These are phyloP conservation scores for Arxiozyma heterogenica DNA, from an alignment of 1,139 yeast species.

Conservation along the genomic window DNA sequence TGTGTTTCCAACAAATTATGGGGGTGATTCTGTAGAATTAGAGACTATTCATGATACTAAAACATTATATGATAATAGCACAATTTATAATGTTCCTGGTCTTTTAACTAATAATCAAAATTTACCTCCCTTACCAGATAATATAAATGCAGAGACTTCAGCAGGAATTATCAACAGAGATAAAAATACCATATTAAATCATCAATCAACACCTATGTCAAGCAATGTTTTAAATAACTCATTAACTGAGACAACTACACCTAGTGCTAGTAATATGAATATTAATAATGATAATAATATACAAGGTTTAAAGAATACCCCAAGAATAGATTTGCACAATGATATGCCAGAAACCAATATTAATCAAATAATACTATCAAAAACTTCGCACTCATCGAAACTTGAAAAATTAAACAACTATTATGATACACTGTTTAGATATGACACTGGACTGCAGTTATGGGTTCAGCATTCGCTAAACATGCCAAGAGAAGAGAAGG, in stretches of 20 bases:
- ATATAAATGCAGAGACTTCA: conserved; percentile 4
- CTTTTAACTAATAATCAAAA: conserved; percentile 20
- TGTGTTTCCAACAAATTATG: conserved; percentile 26
- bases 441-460: conserved; percentile 25
- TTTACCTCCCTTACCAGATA: conserved; percentile 29
- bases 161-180: not conserved
- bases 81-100: conserved; percentile 31
- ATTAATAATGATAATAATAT: not conserved
- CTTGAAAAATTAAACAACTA: conserved; percentile 19
- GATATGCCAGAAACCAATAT: conserved; percentile 21
- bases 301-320: conserved; percentile 4
- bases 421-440: conserved; percentile 15
- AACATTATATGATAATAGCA: conserved; percentile 30
- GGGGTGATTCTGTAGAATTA: conserved; percentile 17
- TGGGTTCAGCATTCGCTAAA: conserved; percentile 29
- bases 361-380: conserved; percentile 17
- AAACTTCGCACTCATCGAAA: conserved; percentile 19
- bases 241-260: not conserved
- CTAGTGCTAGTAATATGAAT: not conserved
- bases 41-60: conserved; percentile 29
- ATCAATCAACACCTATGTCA: not conserved
- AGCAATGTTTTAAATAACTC: not conserved
- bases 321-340: conserved; percentile 3
- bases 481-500: conserved; percentile 19
- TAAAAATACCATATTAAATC: not conserved